A percentile compares a stretch with the other conserved stretches of the same genome.
Conservation (phyloP, 257 asterid genomes). For the Datura wrightii region DNA sequence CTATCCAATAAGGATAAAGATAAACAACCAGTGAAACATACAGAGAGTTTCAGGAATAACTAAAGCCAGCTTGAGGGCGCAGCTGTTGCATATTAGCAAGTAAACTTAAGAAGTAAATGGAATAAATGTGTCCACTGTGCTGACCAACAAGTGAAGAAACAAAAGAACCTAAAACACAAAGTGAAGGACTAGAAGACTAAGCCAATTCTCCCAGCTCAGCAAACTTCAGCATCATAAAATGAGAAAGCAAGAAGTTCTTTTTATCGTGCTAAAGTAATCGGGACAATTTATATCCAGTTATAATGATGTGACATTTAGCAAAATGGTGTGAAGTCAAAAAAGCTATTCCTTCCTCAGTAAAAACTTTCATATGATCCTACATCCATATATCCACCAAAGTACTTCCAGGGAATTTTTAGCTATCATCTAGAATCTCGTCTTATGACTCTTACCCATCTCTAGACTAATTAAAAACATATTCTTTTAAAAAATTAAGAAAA, state of each 20-base stretch:
- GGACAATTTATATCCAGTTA: neutral
- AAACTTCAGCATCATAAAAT: neutral
- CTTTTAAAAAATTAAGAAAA: neutral
- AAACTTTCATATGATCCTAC: neutral
- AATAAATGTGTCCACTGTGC: neutral
- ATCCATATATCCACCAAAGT: neutral
- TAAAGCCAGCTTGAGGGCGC: neutral
- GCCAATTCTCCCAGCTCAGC: neutral
- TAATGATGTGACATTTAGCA: neutral
- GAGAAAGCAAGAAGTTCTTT: constrained; percentile 5
- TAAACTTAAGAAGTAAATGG: neutral
- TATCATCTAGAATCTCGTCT: neutral
- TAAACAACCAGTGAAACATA: constrained; percentile 14
- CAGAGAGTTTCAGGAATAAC: neutral
- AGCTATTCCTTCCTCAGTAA: neutral
- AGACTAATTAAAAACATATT: neutral
- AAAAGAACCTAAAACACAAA: neutral
- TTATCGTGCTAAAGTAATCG: neutral
- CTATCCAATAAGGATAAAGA: neutral
- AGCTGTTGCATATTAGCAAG: constrained; percentile 6
- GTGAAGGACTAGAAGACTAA: neutral
- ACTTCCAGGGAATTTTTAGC: neutral
- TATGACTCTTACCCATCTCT: neutral
- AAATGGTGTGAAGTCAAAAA: neutral
- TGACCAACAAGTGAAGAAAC: constrained; percentile 1